phyloP scores from a whole-genome alignment of 805 yeast species.

The Lachancea kluyveri region DNA sequence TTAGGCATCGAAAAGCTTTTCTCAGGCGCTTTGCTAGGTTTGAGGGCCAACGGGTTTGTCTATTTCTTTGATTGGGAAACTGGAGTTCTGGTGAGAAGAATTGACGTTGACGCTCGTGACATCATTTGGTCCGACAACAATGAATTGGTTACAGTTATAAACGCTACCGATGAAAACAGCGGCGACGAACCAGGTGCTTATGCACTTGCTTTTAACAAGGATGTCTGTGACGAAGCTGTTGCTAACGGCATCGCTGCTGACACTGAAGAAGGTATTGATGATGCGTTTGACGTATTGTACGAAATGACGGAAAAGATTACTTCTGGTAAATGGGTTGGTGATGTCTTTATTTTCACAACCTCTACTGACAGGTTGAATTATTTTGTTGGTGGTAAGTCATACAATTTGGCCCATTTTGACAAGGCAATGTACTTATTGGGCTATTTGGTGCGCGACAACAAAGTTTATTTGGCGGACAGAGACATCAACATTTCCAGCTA shows the following conservation, averaged over 20 bases:
- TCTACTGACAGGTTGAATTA: slow-evolving; percentile 83
- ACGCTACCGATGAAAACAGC: slow-evolving; percentile 39
- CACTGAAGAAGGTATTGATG: slow-evolving; percentile 85
- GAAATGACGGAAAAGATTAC: slow-evolving; percentile 77
- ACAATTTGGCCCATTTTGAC: slow-evolving; percentile 90
- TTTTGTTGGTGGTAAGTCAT: slow-evolving; percentile 88
- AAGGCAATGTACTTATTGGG: slow-evolving; percentile 82
- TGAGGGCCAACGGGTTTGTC: slow-evolving; percentile 76
- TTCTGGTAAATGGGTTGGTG: slow-evolving; percentile 96
- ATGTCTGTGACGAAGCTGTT: slow-evolving; percentile 56
- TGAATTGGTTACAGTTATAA: slow-evolving; percentile 71
- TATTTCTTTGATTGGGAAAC: slow-evolving; percentile 93
- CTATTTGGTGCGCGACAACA: slow-evolving; percentile 84
- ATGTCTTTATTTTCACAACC: slow-evolving; percentile 90
- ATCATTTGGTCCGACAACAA: slow-evolving; percentile 93
- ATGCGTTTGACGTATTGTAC: slow-evolving; percentile 74
- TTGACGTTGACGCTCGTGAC: slow-evolving; percentile 77
- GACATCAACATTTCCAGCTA: slow-evolving; percentile 78
- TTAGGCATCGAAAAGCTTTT: slow-evolving; percentile 74
- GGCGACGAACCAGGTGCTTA: slow-evolving; percentile 50
- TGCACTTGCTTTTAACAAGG: slow-evolving; percentile 68
- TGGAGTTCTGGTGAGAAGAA: slow-evolving; percentile 76
- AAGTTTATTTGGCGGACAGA: slow-evolving; percentile 86
- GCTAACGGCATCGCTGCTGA: slow-evolving; percentile 51
- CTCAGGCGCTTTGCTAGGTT: slow-evolving; percentile 85